Percentiles rank a stretch among this genome's conserved stretches.
Conservation (phyloP, 2,329 filamentous ascomycete genomes). For the Trichoderma sp. region DNA sequence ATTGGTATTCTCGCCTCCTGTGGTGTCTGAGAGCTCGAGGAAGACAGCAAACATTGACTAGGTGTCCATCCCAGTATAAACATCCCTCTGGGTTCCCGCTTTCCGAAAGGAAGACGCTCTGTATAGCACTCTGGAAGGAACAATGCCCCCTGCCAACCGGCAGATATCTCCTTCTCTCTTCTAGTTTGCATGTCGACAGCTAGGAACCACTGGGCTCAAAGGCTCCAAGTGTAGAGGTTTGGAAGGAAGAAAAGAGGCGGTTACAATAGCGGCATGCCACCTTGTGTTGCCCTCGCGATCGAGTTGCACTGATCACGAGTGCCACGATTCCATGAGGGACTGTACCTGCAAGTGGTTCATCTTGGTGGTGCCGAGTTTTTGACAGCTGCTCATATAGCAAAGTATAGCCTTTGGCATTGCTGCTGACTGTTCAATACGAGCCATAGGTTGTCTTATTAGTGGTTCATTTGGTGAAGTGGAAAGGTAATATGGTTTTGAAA, state of each 20-base stretch:
- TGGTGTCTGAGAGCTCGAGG: not conserved
- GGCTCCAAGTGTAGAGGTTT: not conserved
- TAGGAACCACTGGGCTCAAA: not conserved
- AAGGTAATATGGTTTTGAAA: not conserved
- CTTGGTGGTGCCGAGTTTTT: not conserved
- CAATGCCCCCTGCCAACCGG: not conserved
- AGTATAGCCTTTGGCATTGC: not conserved
- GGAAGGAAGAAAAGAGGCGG: not conserved
- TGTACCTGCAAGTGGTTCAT: not conserved
- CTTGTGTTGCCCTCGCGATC: not conserved
- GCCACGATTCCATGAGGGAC: not conserved
- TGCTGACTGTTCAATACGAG: not conserved
- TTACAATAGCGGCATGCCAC: not conserved
- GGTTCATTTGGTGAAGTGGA: not conserved
- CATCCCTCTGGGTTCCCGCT: not conserved
- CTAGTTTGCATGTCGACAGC: not conserved
- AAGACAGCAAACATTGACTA: not conserved
- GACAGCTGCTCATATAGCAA: not conserved
- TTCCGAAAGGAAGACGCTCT: not conserved
- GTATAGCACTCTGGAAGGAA: not conserved
- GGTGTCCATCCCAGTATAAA: not conserved
- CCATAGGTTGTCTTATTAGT: not conserved
- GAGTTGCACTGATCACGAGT: not conserved
- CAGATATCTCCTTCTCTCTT: not conserved
- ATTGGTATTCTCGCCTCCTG: not conserved